Evolutionary conservation across 2,329 filamentous ascomycete genomes (phyloP), one percentile per base, ranked within the genome.

Genomic region (Cryoendolithus antarcticus): DNA sequence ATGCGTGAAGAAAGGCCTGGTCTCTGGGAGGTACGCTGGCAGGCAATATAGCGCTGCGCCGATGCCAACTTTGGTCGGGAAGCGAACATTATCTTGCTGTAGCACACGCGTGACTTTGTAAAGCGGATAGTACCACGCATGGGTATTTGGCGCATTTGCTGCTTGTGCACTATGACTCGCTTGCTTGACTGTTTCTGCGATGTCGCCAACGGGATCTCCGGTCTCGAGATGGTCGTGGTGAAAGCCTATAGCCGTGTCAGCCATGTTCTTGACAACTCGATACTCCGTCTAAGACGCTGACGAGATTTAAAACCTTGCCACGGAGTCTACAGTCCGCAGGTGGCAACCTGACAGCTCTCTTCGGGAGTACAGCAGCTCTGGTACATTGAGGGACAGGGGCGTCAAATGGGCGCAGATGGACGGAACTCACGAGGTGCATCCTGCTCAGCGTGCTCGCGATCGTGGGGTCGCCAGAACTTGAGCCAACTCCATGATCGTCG

Each of bases 51-150:
- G 63, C 4, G 86, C 75, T 9, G 91, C 91, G 13, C 91, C 91
- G 31, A 89, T 74, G 30, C 89, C 89, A 39, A 96, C 89, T 60
- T 98, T 98, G 56, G 93, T 74, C 3, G 88, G 88, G 56, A 93
- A 96, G 35, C 72, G 73, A 45, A 77, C 69, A 52, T 83, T 78
- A 47, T 82, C 78, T 39, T 75, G 66, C 15, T 75, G 67, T 31
- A 83, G 65, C 19, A 77, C 58, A 7, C 68, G 61, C 8, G 80
- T 55, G 1, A 69, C 65, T 47, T 64, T 65, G 65, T 76, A 76
- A 3, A 79, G 44, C 9, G 63, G 66, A 43, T 72, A 72, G 10
- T 50, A 50, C 55, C 54, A 21, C 19, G 19, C 19, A 21, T 21
- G 19, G 19, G 19, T 21, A 6, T 21, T 6, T 21, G 19, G 19